Conservation (phyloP, 495 filamentous ascomycete genomes). For the Ramalina intermedia region DNA sequence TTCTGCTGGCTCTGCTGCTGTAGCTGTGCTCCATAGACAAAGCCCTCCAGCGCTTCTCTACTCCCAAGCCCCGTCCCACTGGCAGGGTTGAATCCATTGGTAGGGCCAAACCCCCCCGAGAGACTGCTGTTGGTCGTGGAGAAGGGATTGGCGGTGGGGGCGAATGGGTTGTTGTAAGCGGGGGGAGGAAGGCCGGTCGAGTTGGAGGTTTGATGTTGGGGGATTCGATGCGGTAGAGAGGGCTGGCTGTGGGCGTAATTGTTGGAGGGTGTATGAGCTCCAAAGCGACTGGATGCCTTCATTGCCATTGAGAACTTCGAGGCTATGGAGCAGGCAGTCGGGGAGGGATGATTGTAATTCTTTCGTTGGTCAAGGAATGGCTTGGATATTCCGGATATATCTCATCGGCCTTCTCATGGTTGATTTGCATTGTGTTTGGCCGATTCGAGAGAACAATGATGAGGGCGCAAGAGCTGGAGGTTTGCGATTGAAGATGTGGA, state of each 20-base stretch:
- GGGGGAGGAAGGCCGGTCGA: slow-evolving; percentile 45
- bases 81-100: slow-evolving; percentile 42
- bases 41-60: slow-evolving; percentile 76
- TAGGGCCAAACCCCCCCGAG: slow-evolving; percentile 41
- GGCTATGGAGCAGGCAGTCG: background rate
- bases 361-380: no score
- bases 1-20: slow-evolving; percentile 41
- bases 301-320: background rate
- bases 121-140: slow-evolving; percentile 41
- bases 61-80: slow-evolving; percentile 72
- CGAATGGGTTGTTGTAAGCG: slow-evolving; percentile 44
- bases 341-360: background rate
- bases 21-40: slow-evolving; percentile 58
- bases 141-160: slow-evolving; percentile 49
- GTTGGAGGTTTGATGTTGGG: slow-evolving; percentile 28
- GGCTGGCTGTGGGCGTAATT: slow-evolving; percentile 38
- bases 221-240: slow-evolving; percentile 18
- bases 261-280: slow-evolving; percentile 34
- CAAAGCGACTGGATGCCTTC: slow-evolving; percentile 35
- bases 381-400: no score
- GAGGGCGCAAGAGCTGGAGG: no score
- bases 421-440: no score
- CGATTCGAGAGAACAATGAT: no score
- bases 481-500: no score
- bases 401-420: no score